Base-by-base conservation (phyloP, 768 basidiomycete species). In the Gloeopeniophorella convolvens region DNA sequence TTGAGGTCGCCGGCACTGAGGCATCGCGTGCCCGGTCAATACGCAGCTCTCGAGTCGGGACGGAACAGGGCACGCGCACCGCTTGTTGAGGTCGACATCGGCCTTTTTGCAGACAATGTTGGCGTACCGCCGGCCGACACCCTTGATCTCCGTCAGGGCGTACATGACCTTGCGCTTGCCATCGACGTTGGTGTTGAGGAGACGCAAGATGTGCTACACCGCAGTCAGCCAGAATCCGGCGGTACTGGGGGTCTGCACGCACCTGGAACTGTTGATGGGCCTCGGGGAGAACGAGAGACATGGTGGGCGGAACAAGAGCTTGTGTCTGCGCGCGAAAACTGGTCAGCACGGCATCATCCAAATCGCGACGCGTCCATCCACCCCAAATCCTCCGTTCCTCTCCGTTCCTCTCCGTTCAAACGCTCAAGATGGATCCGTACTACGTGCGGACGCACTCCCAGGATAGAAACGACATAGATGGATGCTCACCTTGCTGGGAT, bases 51-150 rank as follows among this genome's bases (percentile, higher is more conserved):
- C n/a, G n/a, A n/a, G n/a, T n/a, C n/a, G 48, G 18, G 13, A 18
- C 33, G 3, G 18, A 23, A 37, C 23, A 44, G 2, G 13, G 12
- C 15, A 7, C 16, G 70, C 85, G 54, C 64, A 98, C 96, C 96
- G 89, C 76, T 99, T 99, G 78, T 80, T 91, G 55, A 99, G 81
- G 66, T 98, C 95, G 34, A 99, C 91, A 74, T 98, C 96, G 55
- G 96, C 96, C 78, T 99, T 99, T 75, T 98, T 98, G 83, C 96
- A 98, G 61, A 98, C 95, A 64, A 98, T 73, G 75, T 98, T 98
- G 66, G 96, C 85, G 74, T 98, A 99, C 46, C 96, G 88, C 59
- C 96, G 86, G 64, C 96, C 96, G 54, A 99, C 96, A 82, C 96
- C 96, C 80, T 98, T 98, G 80, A 99, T 99, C 77, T 99, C 96